phyloP scores from a whole-genome alignment of 2,329 filamentous ascomycete genomes.

The Fusarium brevicatenulatum region DNA sequence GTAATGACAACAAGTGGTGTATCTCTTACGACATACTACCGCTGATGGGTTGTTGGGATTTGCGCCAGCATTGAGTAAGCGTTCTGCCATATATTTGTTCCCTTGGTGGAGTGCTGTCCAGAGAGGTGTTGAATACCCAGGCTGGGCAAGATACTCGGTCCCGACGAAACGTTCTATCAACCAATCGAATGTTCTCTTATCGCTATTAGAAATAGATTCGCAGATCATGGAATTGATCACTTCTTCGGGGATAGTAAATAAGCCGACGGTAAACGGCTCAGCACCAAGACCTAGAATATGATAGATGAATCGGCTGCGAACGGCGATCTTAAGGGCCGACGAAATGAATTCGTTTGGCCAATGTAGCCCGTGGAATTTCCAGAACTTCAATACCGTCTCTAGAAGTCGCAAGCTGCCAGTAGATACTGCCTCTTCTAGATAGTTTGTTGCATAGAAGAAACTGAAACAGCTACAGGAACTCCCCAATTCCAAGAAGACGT shows the following conservation, averaged over 20 bases:
- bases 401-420: not conserved
- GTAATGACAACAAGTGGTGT: accelerated
- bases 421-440: not conserved
- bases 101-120: not conserved
- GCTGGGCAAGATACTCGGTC: accelerated
- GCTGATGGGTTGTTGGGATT: not conserved
- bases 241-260: accelerated
- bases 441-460: not conserved
- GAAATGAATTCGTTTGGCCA: accelerated
- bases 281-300: not conserved
- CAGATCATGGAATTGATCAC: accelerated
- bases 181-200: not conserved
- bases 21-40: accelerated
- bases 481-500: not conserved
- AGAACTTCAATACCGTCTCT: accelerated
- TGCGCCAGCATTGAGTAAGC: not conserved
- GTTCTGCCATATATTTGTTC: accelerated
- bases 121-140: not conserved
- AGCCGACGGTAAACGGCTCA: accelerated
- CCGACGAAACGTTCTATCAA: not conserved
- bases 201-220: accelerated
- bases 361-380: accelerated
- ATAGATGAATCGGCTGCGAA: accelerated
- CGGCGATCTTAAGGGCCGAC: not conserved
- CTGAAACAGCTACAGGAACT: accelerated